A percentile compares a stretch with the other conserved stretches of the same genome.
These are phyloP conservation scores for Cetraspora pellucida DNA, from an alignment of 192 early-diverging fungal species.

Conservation along the genomic window DNA sequence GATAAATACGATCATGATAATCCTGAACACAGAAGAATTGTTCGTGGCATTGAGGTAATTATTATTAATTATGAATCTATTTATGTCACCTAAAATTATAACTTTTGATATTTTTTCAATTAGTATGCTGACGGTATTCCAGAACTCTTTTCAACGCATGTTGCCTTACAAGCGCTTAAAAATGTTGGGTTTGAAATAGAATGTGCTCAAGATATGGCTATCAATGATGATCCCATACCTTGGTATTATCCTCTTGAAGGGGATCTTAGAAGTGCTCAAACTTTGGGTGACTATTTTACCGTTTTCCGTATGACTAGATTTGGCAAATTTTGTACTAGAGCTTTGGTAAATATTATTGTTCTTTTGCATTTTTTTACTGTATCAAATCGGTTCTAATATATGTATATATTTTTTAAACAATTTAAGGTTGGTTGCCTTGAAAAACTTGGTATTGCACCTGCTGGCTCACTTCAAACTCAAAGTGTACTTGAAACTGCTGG, in stretches of 20 bases:
- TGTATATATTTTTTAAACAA: not conserved
- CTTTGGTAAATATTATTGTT: slow-evolving; percentile 60
- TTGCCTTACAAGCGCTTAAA: slow-evolving; percentile 77
- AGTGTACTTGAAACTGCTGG: slow-evolving; percentile 79
- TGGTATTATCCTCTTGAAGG: slow-evolving; percentile 88
- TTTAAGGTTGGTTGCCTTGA: slow-evolving; percentile 59
- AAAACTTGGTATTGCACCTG: slow-evolving; percentile 78
- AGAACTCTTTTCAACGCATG: slow-evolving; percentile 75
- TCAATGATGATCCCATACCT: slow-evolving; percentile 66
- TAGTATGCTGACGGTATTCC: slow-evolving; percentile 85
- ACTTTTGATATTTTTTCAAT: not conserved
- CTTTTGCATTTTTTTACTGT: not conserved
- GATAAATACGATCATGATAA: slow-evolving; percentile 83
- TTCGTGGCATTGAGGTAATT: slow-evolving; percentile 77
- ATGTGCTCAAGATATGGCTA: slow-evolving; percentile 64
- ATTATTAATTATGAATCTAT: not conserved
- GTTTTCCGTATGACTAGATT: slow-evolving; percentile 53
- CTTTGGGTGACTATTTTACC: slow-evolving; percentile 54
- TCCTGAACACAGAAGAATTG: slow-evolving; percentile 70
- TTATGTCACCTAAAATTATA: not conserved
- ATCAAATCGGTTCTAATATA: too few species aligned
- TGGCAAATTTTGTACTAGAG: slow-evolving; percentile 76
- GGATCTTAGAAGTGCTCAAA: slow-evolving; percentile 51
- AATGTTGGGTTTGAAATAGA: slow-evolving; percentile 89
- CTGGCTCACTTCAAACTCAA: slow-evolving; percentile 85